Evolutionary conservation across 257 asterid species (phyloP), one percentile per base, ranked within the genome.

Genomic region (Solanum sitiens): DNA sequence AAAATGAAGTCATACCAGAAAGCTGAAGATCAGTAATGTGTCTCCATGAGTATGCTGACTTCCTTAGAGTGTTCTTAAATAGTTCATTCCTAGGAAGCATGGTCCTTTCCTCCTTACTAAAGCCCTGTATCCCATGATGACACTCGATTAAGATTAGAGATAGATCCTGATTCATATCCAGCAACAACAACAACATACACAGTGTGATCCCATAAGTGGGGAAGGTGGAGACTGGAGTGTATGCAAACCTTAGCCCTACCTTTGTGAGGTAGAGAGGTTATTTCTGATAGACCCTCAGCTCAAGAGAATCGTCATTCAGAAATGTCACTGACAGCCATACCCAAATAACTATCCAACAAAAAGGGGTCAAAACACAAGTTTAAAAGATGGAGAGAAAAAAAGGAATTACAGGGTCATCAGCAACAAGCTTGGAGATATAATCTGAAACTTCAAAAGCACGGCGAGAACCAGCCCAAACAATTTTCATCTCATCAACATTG

Each of bases 401-500:
- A 25, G 68, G 25, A 84, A 11, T 87, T 92, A 97, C 99, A 83
- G 99, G 99, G 92, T 97, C 99, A 87, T 90, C 86, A 23, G 98
- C 99, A 25, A 97, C 99, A 83, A 97, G 99, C 94, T 95, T 96
- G 68, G 99, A 90, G 65, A 96, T 96, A 35, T 98, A 99, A 92
- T 97, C 98, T 20, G 98, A 92, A 56, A 96, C 89, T 89, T 96
- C 92, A 50, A 95, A 90, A 86, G 86, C 86, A 50, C 87, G 93
- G 20, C 89, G 93, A 32, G 99, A 97, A 56, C 99, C 99, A 23
- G 98, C 99, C 99, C 99, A 97, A 4, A 96, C 95, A 85, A 97
- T 86, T 93, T 97, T 97, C 99, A 97, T 95, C 83, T 90, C 94
- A 50, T 93, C 94, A 40, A 96, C 97, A 92, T 95, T 95, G 91